Evolutionary conservation across 805 yeast genomes (phyloP), one percentile per base, ranked within the genome.

Genomic region (Candida saitoana): DNA sequence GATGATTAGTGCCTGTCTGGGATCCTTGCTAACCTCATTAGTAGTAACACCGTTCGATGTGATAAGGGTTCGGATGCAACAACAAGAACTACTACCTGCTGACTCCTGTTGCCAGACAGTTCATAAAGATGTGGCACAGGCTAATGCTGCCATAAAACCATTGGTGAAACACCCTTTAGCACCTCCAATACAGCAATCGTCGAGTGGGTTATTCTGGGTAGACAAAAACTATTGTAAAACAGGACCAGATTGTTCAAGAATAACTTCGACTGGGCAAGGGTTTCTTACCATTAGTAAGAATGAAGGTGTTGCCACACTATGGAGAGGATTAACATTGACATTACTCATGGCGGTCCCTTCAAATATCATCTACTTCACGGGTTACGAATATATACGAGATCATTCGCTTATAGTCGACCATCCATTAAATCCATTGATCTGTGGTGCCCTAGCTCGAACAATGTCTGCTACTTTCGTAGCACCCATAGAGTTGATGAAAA

Each of bases 311-410:
- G 38, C 71, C 1, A 82, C 96, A 0, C 67, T 93, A 14, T 93
- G 96, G 91, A 70, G 98, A 41, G 99, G 99, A 0, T 71, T 93
- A 6, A 77, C 91, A 0, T 59, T 91, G 22, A 87, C 95, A 0
- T 64, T 93, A 15, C 44, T 84, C 11, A 93, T 93, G 95, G 87
- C 96, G 0, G 74, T 90, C 1, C 99, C 99, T 1, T 77, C 96
- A 0, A 93, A 91, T 52, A 85, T 93, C 46, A 90, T 93, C 4
- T 93, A 93, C 60, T 93, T 88, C 65, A 85, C 95, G 1, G 96
- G 97, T 0, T 93, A 93, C 59, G 99, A 93, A 52, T 77, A 83
- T 46, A 67, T 91, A 36, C 67, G 96, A 50, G 96, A 87, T 53
- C 63, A 71, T n/a, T 81, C 91, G 0, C 71, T 71, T 4, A 49